Evolutionary conservation across 495 filamentous ascomycete genomes (phyloP), one percentile per base, ranked within the genome.

Genomic region (Lepraria neglecta): DNA sequence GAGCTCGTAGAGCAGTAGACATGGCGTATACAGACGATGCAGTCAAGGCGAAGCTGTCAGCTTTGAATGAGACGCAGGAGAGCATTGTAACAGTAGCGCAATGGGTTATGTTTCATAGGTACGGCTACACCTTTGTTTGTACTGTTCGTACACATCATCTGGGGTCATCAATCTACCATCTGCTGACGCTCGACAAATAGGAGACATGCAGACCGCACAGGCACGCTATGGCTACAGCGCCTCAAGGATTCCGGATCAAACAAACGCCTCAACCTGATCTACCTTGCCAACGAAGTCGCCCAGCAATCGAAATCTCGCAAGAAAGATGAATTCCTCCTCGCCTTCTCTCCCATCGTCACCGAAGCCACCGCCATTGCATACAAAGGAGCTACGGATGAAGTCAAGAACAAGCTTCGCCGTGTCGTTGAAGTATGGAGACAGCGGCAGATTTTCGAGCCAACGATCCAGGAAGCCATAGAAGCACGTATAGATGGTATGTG

Each of bases 91-190:
- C 89, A 52, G 91, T 95, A 55, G 87, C 91, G 48, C 92, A 97
- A 87, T 99, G 95, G 95, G 89, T 99, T 60, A 91, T 97, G 87
- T 99, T 97, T 72, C 91, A 99, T 75, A 86, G 91, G 92, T 95
- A 87, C 67, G 75, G 46, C 58, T 64, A 61, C 56, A 51, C 53
- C 57, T 45, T 12, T 7, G 4, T 38, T 38, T 38, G 35, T 38
- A 12, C 35, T 38, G 9, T 38, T 38, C 12, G 42, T 50, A 57
- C 46, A 57, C 38, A 59, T 47, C 45, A 43, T 30, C 54, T 53
- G 12, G 27, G 61, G 52, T 38, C 24, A 21, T 50, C 27, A 38
- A 5, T 38, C 6, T 12, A 38, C 35, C 35, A 38, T 30, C 56
- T 46, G 31, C 58, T 65, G 53, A 62, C 59, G 47, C 44, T 64